Evolutionary conservation across 73 alveolate species (phyloP), one percentile per base, ranked within the genome.

Genomic region (Durusdinium trenchii): DNA sequence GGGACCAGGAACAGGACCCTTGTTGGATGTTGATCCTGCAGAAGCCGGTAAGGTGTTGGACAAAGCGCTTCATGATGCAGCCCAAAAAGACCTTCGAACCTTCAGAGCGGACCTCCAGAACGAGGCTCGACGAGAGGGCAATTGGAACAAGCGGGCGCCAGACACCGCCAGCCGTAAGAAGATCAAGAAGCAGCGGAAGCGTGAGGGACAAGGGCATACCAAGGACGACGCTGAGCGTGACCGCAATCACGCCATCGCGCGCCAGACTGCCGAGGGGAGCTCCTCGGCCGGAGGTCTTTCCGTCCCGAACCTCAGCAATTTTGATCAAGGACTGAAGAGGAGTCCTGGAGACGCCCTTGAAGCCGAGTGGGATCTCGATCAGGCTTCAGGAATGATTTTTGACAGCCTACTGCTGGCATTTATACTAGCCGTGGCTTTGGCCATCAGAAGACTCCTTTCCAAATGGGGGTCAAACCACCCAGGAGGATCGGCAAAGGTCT

Each of bases 231-330:
- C 90, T 0, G 90, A 79, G 30, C 9, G 90, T 3, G 90, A 79
- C 90, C 42, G 69, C 90, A 79, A 79, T 46, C 90, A 79, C 69
- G 90, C 90, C 6, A 79, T 79, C 48, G 90, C 90, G 69, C 90
- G 48, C n/a, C n/a, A n/a, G n/a, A n/a, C n/a, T n/a, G n/a, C 90
- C 47, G 90, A 16, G 91, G 91, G 48, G 91, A 46, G 91, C 12
- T 47, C 50, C 91, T 46, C 91, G 91, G 69, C 91, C 91, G 91
- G 91, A 30, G 35, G 45, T 20, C n/a, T n/a, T n/a, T n/a, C n/a
- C n/a, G n/a, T n/a, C n/a, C 2, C 47, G 23, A 28, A 2, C 69
- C 47, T 32, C 36, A 40, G 7, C 40, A 62, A 40, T 40, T 40
- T 62, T 35, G 6, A 35, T 40, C 36, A 40, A n/a, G n/a, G n/a